A percentile compares a stretch with the other conserved stretches of the same genome.
These are phyloP conservation scores for Pleurotus tuber-regium DNA, from an alignment of 768 basidiomycete genomes.

Conservation along the genomic window DNA sequence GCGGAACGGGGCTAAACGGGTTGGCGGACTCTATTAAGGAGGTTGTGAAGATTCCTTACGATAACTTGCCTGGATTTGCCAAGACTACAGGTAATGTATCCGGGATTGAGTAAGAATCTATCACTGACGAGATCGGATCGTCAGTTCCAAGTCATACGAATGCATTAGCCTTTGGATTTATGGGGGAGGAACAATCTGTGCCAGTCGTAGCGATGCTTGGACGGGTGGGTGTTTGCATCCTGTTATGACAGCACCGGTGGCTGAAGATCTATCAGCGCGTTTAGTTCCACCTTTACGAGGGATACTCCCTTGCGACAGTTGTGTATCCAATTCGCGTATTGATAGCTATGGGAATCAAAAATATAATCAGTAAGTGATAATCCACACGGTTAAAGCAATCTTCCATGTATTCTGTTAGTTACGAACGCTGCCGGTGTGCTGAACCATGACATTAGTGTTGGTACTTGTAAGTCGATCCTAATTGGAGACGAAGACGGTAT, in stretches of 20 bases:
- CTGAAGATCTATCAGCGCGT: slow-evolving; percentile 11
- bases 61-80: slow-evolving; percentile 67
- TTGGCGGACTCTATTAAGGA: slow-evolving; percentile 61
- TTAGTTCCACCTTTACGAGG: slow-evolving; percentile 87
- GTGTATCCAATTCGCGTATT: slow-evolving; percentile 79
- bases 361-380: slow-evolving; percentile 65
- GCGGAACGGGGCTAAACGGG: slow-evolving; percentile 81
- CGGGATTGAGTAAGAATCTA: background rate
- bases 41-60: slow-evolving; percentile 61
- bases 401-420: slow-evolving; percentile 39
- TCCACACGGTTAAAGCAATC: background rate
- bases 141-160: slow-evolving; percentile 85
- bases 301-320: slow-evolving; percentile 64
- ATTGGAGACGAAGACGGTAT: slow-evolving; percentile 13
- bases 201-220: slow-evolving; percentile 92
- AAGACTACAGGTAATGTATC: slow-evolving; percentile 54
- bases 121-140: background rate
- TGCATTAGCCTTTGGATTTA: slow-evolving; percentile 73
- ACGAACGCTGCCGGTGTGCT: slow-evolving; percentile 88
- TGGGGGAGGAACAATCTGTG: slow-evolving; percentile 60
- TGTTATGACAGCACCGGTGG: slow-evolving; percentile 1
- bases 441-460: slow-evolving; percentile 68
- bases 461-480: slow-evolving; percentile 65
- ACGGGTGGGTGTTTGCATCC: slow-evolving; percentile 64
- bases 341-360: slow-evolving; percentile 71